Conservation (phyloP, 2,329 filamentous ascomycete species). For the Pseudonectria foliicola region DNA sequence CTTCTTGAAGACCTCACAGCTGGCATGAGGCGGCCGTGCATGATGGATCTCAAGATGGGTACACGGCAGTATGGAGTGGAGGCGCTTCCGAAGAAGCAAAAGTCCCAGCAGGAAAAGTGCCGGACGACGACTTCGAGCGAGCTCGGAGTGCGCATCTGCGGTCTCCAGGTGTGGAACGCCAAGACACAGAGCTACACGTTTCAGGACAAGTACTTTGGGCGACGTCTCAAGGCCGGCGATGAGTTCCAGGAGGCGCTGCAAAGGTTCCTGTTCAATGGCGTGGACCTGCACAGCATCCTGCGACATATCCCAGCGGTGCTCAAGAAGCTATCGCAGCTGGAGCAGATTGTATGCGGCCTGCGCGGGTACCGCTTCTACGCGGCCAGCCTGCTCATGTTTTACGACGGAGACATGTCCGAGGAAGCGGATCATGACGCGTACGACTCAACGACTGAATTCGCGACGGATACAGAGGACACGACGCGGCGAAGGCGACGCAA, state of each 20-base stretch:
- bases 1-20: slow-evolving; percentile 91
- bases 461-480: slow-evolving; percentile 52
- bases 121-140: slow-evolving; percentile 84
- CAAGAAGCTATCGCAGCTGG: slow-evolving; percentile 74
- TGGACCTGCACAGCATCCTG: slow-evolving; percentile 70
- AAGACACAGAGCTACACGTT: slow-evolving; percentile 82
- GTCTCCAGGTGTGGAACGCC: slow-evolving; percentile 92
- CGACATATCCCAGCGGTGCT: slow-evolving; percentile 84
- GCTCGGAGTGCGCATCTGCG: slow-evolving; percentile 88
- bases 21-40: slow-evolving; percentile 93
- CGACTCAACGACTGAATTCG: slow-evolving; percentile 52
- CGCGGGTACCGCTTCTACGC: slow-evolving; percentile 92
- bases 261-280: slow-evolving; percentile 84
- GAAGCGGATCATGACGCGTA: slow-evolving; percentile 40
- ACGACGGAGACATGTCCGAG: slow-evolving; percentile 70
- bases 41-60: slow-evolving; percentile 98
- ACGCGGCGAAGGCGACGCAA: slow-evolving; percentile 40
- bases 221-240: slow-evolving; percentile 74
- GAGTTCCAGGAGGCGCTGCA: slow-evolving; percentile 87
- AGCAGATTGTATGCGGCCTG: slow-evolving; percentile 72
- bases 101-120: slow-evolving; percentile 89
- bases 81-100: slow-evolving; percentile 83
- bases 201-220: slow-evolving; percentile 95
- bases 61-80: slow-evolving; percentile 95
- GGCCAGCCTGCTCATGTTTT: slow-evolving; percentile 88